phyloP scores from a whole-genome alignment of 2,329 filamentous ascomycete species.

The Paecilomyces sp. region DNA sequence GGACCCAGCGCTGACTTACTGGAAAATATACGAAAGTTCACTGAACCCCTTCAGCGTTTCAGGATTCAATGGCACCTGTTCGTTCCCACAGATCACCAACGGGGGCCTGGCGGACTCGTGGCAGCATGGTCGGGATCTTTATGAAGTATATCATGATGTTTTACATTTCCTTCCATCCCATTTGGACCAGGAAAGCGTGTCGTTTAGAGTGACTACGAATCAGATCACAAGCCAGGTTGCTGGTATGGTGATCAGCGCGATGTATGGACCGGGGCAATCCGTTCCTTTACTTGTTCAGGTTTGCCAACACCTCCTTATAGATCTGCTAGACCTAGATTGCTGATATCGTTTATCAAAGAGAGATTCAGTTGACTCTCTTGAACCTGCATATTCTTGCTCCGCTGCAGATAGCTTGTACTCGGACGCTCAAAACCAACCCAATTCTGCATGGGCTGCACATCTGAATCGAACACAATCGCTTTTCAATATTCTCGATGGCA shows the following conservation, averaged over 20 bases:
- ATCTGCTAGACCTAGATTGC: not conserved
- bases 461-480: conserved; percentile 50
- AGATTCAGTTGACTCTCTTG: conserved; percentile 60
- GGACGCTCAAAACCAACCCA: conserved; percentile 40
- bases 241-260: conserved; percentile 64
- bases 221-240: conserved; percentile 76
- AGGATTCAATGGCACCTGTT: conserved; percentile 67
- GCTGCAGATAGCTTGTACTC: conserved; percentile 40
- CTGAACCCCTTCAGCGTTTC: conserved; percentile 60
- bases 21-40: conserved; percentile 54
- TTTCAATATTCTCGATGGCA: conserved; percentile 54
- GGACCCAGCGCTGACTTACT: conserved; percentile 54
- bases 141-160: conserved; percentile 65
- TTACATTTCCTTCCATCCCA: conserved; percentile 58
- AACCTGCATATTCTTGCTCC: conserved; percentile 64
- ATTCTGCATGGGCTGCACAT: conserved; percentile 56
- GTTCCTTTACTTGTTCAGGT: conserved; percentile 46
- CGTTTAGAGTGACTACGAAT: conserved; percentile 73
- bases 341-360: conserved; percentile 20
- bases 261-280: conserved; percentile 45
- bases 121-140: conserved; percentile 70
- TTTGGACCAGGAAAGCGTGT: conserved; percentile 41
- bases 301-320: not conserved
- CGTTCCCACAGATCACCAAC: conserved; percentile 73
- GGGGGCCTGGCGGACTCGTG: conserved; percentile 66